Conservation (phyloP, 2,329 filamentous ascomycete genomes). For the Dactylellina leptospora region DNA sequence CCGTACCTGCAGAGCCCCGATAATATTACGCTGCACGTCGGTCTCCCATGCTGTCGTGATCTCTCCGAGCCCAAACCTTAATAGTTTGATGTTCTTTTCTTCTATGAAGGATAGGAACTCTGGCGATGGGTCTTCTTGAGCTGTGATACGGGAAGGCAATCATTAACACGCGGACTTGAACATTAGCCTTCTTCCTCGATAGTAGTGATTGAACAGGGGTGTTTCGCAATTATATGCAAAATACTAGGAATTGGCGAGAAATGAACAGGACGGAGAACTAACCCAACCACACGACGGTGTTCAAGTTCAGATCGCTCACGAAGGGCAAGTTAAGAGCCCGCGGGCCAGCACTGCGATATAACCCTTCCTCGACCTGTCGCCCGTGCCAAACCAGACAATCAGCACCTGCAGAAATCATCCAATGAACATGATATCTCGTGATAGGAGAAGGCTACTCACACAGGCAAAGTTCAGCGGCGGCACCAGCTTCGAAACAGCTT, state of each 20-base stretch:
- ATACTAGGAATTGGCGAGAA: background rate
- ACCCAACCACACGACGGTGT: constrained; percentile 52
- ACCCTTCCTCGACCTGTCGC: constrained; percentile 55
- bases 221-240: too few species aligned
- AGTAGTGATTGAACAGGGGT: background rate
- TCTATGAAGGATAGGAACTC: constrained; percentile 32
- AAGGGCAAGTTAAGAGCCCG: constrained; percentile 44
- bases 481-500: constrained; percentile 52
- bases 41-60: constrained; percentile 42
- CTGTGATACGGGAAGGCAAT: constrained; percentile 13
- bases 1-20: constrained; percentile 38
- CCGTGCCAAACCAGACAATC: background rate
- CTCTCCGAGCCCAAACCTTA: constrained; percentile 47
- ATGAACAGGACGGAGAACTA: background rate
- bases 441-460: constrained; percentile 33
- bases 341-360: constrained; percentile 53
- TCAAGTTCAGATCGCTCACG: constrained; percentile 40
- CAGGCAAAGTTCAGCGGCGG: constrained; percentile 57
- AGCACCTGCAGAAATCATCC: constrained; percentile 12
- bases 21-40: constrained; percentile 38
- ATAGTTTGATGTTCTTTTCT: constrained; percentile 32
- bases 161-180: too few species aligned
- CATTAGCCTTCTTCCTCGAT: too few species aligned
- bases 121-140: constrained; percentile 36
- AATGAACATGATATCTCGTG: too few species aligned